Evolutionary conservation across 2,329 filamentous ascomycete species (phyloP).

Genomic region (Phialophora chinensis): DNA sequence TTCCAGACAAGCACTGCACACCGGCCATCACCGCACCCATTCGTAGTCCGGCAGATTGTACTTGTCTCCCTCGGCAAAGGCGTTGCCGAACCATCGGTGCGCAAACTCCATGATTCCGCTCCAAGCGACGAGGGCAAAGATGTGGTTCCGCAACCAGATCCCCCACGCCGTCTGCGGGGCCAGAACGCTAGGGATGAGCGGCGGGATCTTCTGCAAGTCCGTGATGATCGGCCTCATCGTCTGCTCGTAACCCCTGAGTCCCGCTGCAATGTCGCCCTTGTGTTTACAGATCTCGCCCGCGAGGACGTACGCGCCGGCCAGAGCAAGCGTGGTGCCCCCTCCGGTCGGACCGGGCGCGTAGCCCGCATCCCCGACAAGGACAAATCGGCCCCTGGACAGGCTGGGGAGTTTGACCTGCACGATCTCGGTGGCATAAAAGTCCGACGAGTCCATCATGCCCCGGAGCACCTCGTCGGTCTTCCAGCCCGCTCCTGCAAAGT

Average conservation of each 20-base stretch:
- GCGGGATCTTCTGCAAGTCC: constrained; percentile 45
- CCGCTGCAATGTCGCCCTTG: constrained; percentile 43
- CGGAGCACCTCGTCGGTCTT: constrained; percentile 48
- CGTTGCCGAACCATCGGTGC: constrained; percentile 43
- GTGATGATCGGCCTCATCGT: constrained; percentile 47
- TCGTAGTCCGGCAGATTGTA: constrained; percentile 50
- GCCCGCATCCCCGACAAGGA: constrained; percentile 55
- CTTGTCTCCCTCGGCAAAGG: constrained; percentile 44
- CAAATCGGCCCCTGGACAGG: constrained; percentile 50
- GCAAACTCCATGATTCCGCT: constrained; percentile 43
- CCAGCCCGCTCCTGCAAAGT: constrained; percentile 49
- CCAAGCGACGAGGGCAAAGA: constrained; percentile 52
- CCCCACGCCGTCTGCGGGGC: constrained; percentile 56
- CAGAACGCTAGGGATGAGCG: constrained; percentile 46
- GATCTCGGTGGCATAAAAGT: constrained; percentile 54
- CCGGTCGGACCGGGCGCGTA: constrained; percentile 48
- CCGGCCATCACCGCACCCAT: constrained; percentile 35
- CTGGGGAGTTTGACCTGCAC: constrained; percentile 46
- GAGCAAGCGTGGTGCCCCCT: constrained; percentile 45
- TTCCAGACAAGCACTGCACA: neutral
- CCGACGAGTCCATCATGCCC: constrained; percentile 39
- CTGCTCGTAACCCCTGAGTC: constrained; percentile 47
- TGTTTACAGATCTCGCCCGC: constrained; percentile 55
- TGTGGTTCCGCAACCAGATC: constrained; percentile 52
- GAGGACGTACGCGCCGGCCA: constrained; percentile 59